Conservation (phyloP, 331 rosid species). For the Quercus tomentella region DNA sequence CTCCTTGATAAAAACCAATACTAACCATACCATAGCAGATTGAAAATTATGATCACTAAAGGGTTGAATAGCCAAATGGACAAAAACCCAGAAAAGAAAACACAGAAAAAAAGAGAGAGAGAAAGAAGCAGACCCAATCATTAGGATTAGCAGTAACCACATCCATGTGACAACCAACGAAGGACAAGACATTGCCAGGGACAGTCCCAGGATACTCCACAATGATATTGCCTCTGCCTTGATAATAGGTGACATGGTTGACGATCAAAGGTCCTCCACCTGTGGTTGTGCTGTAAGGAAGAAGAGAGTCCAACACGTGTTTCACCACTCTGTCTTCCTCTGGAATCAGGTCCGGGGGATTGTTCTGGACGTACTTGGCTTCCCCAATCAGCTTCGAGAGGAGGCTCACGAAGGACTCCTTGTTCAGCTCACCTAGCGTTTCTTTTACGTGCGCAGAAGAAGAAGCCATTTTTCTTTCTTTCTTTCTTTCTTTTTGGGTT, state of each 20-base stretch:
- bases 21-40: background rate
- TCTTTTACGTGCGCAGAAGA: slow-evolving; percentile 29
- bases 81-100: background rate
- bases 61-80: background rate
- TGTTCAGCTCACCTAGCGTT: slow-evolving; percentile 53
- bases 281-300: slow-evolving; percentile 64
- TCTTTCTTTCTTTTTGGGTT: too few relatives aligned
- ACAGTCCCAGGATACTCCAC: slow-evolving; percentile 84
- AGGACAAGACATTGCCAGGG: slow-evolving; percentile 70
- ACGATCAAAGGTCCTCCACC: slow-evolving; percentile 76
- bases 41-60: background rate
- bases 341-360: slow-evolving; percentile 76
- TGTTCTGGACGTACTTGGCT: slow-evolving; percentile 80
- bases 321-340: slow-evolving; percentile 68
- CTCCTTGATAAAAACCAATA: background rate
- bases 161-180: slow-evolving; percentile 93
- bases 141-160: slow-evolving; percentile 89
- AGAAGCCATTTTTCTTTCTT: slow-evolving; percentile 32
- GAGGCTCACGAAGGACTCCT: slow-evolving; percentile 60
- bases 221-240: slow-evolving; percentile 77
- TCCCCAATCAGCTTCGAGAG: slow-evolving; percentile 82
- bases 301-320: slow-evolving; percentile 65
- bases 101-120: background rate
- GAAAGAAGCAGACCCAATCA: slow-evolving; percentile 59
- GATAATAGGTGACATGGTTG: slow-evolving; percentile 62